A percentile compares a stretch with the other conserved stretches of the same genome.
Conservation (phyloP, 345 rosid species). For the Pistacia vera region DNA sequence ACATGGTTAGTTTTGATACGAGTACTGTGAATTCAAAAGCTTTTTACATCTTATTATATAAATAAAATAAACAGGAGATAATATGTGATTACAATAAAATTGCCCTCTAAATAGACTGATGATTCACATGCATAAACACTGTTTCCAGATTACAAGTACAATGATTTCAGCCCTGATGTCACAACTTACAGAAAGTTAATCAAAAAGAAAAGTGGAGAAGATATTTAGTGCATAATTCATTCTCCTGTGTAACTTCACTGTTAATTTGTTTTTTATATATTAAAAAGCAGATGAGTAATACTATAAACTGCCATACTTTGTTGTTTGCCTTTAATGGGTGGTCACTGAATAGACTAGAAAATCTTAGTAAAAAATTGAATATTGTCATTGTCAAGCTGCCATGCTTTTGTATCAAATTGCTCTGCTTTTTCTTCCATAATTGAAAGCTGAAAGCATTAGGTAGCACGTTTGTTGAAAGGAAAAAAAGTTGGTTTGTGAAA, state of each 20-base stretch:
- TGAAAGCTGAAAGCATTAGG: constrained; percentile 16
- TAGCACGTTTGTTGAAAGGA: constrained; percentile 17
- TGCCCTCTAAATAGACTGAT: too few species aligned
- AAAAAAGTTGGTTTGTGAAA: constrained; percentile 7
- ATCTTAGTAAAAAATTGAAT: not conserved
- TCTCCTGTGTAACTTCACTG: not conserved
- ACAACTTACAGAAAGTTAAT: not conserved
- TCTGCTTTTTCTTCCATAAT: constrained; percentile 16
- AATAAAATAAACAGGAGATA: too few species aligned
- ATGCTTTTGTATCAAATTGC: not conserved
- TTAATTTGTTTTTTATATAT: not conserved
- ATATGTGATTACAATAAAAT: too few species aligned
- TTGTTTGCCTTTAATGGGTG: constrained; percentile 1
- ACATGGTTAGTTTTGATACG: too few species aligned
- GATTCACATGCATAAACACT: too few species aligned
- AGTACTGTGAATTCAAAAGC: too few species aligned
- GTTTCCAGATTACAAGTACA: not conserved
- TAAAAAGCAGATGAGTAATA: not conserved
- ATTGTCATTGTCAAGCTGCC: too few species aligned
- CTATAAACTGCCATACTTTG: not conserved
- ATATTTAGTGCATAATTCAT: not conserved
- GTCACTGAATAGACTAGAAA: not conserved
- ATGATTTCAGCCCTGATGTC: not conserved
- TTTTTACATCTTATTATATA: too few species aligned
- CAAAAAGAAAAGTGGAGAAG: not conserved